These are phyloP conservation scores for Coniella vitis DNA, from an alignment of 2,329 filamentous ascomycete genomes.

Conservation along the genomic window DNA sequence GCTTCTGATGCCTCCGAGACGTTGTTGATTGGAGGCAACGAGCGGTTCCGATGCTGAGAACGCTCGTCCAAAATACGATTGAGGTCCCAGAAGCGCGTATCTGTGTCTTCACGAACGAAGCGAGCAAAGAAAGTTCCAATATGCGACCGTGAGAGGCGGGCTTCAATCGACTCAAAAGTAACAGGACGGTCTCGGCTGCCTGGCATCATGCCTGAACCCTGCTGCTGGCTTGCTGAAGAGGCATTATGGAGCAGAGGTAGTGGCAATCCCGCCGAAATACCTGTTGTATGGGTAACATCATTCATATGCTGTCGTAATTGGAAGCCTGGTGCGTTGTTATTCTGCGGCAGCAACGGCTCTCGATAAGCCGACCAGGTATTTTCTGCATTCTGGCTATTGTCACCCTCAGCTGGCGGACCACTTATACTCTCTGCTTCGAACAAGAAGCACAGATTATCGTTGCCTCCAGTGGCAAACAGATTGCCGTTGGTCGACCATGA, in stretches of 20 bases:
- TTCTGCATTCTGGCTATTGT: slow-evolving; percentile 3
- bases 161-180: slow-evolving; percentile 11
- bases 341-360: slow-evolving; percentile 12
- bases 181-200: neutral
- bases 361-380: slow-evolving; percentile 9
- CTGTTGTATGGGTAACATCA: neutral
- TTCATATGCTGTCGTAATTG: slow-evolving; percentile 2
- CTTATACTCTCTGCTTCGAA: slow-evolving; percentile 61
- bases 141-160: slow-evolving; percentile 3
- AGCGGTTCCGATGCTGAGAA: slow-evolving; percentile 5
- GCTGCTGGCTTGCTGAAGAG: neutral
- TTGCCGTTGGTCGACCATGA: slow-evolving; percentile 74
- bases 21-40: slow-evolving; percentile 2
- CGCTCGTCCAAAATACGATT: slow-evolving; percentile 8
- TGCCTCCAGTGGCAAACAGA: slow-evolving; percentile 80
- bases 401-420: neutral
- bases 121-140: slow-evolving; percentile 4
- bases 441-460: slow-evolving; percentile 83
- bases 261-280: neutral
- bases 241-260: neutral
- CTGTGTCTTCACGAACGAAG: slow-evolving; percentile 9
- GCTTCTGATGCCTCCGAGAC: slow-evolving; percentile 5
- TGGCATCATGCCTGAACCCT: neutral
- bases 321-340: neutral
- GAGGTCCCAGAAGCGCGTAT: slow-evolving; percentile 14